Percentiles rank a stretch among this genome's conserved stretches.
Evolutionary conservation across 805 yeast genomes (phyloP).

Genomic region (Kluyveromyces dobzhanskii): DNA sequence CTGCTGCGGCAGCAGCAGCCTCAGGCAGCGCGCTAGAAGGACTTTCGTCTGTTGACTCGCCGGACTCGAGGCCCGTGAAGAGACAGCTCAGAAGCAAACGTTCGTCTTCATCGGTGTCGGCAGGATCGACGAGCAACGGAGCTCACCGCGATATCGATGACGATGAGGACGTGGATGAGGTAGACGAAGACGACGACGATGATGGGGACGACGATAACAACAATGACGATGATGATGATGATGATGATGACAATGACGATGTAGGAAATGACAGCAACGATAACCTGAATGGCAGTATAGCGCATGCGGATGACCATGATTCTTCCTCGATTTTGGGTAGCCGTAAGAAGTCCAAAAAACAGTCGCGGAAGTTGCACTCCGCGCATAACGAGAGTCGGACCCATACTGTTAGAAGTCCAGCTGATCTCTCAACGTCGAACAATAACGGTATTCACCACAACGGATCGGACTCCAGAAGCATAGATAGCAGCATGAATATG

Average conservation of each 20-base stretch:
- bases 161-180: conserved; percentile 6
- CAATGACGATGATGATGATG: conserved; percentile 1
- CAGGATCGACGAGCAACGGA: conserved; percentile 4
- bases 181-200: conserved; percentile 9
- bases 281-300: too few species aligned
- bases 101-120: neutral
- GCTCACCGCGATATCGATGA: conserved; percentile 7
- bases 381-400: too few species aligned
- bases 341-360: too few species aligned
- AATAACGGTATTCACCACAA: too few species aligned
- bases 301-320: neutral
- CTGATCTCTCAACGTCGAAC: too few species aligned
- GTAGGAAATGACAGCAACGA: neutral
- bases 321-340: neutral
- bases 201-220: conserved; percentile 5
- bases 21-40: neutral
- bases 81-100: conserved; percentile 3
- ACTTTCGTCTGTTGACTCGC: neutral
- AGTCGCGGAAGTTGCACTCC: too few species aligned
- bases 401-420: too few species aligned
- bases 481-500: too few species aligned
- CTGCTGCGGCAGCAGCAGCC: neutral
- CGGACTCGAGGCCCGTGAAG: neutral
- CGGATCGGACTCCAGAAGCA: too few species aligned
- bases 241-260: neutral